A percentile compares a stretch with the other conserved stretches of the same genome.
Evolutionary conservation across 352 stramenopile species (phyloP).

Genomic region (Albugo laibachii): DNA sequence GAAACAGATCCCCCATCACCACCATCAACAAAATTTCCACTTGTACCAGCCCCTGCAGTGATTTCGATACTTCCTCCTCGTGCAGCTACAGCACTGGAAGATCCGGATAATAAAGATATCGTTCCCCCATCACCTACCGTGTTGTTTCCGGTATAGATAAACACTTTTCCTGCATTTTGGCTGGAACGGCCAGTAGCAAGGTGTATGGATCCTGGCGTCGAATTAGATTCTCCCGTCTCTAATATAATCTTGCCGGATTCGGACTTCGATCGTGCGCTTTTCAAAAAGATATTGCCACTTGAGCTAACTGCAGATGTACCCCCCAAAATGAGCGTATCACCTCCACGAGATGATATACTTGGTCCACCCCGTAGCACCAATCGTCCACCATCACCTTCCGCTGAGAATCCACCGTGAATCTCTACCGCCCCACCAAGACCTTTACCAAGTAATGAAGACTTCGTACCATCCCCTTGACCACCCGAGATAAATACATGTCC

Average conservation of each 20-base stretch:
- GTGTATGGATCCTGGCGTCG: slow-evolving; percentile 14
- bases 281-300: slow-evolving; percentile 21
- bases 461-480: slow-evolving; percentile 8
- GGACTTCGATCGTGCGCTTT: slow-evolving; percentile 8
- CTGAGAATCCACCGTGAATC: slow-evolving; percentile 7
- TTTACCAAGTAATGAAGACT: slow-evolving; percentile 7
- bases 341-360: slow-evolving; percentile 8
- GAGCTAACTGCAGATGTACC: slow-evolving; percentile 21
- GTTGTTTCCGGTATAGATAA: slow-evolving; percentile 19
- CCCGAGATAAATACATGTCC: slow-evolving; percentile 5
- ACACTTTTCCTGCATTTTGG: slow-evolving; percentile 17
- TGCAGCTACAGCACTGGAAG: slow-evolving; percentile 20
- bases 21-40: slow-evolving; percentile 48
- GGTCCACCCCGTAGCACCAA: slow-evolving; percentile 8
- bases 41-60: slow-evolving; percentile 24
- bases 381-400: slow-evolving; percentile 10
- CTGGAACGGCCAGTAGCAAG: slow-evolving; percentile 24
- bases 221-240: slow-evolving; percentile 15
- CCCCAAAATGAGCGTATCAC: slow-evolving; percentile 9
- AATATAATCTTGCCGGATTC: slow-evolving; percentile 17
- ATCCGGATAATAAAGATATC: slow-evolving; percentile 26
- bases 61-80: slow-evolving; percentile 30
- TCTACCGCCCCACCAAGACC: slow-evolving; percentile 8
- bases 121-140: slow-evolving; percentile 23
- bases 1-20: slow-evolving; percentile 35